Conservation (phyloP, 1,284 basidiomycete species). For the Fomitopsis pinicola region DNA sequence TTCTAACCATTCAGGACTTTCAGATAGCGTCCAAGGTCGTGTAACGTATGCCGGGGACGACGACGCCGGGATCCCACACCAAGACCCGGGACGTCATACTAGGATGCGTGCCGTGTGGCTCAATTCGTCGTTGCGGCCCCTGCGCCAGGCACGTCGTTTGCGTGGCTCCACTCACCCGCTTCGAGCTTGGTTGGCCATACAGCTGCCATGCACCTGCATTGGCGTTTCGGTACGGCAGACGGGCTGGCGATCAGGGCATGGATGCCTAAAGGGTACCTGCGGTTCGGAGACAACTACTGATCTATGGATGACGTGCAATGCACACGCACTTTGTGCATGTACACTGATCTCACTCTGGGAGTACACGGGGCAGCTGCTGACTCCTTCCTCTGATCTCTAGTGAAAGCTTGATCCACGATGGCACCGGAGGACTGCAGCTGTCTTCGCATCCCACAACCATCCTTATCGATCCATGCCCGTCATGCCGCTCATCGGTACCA, state of each 20-base stretch:
- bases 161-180: neutral
- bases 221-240: neutral
- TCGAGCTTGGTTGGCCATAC: neutral
- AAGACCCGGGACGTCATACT: neutral
- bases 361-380: neutral
- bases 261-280: neutral
- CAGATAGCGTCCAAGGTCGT: neutral
- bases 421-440: neutral
- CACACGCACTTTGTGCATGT: neutral
- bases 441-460: neutral
- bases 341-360: neutral
- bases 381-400: neutral
- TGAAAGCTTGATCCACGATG: neutral
- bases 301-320: neutral
- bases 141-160: neutral
- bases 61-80: neutral
- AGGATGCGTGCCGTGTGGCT: neutral
- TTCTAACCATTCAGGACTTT: neutral
- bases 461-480: neutral
- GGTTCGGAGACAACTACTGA: neutral
- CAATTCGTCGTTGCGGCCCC: neutral
- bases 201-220: neutral
- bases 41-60: neutral
- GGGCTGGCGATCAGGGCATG: neutral
- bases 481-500: neutral